Percentiles rank a stretch among this genome's conserved stretches.
These are phyloP conservation scores for Pachyrhizus erosus DNA, from an alignment of 306 rosid genomes.

Conservation along the genomic window DNA sequence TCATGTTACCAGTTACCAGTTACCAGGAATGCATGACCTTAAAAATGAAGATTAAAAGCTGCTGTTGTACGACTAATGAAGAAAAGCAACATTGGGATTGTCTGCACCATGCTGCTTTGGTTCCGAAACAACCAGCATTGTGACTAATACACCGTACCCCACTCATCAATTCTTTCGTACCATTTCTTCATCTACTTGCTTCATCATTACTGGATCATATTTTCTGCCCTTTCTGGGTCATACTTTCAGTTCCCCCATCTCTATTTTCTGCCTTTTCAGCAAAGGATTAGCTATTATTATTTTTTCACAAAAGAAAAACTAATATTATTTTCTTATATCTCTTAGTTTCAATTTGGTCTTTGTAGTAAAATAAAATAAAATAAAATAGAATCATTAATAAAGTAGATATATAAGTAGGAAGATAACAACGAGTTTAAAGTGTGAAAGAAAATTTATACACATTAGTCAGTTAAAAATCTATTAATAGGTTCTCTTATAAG, in stretches of 20 bases:
- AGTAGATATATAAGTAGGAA: not conserved
- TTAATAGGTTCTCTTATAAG: not conserved
- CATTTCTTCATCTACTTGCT: slow-evolving; percentile 1
- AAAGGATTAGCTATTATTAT: not conserved
- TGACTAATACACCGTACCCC: slow-evolving; percentile 33
- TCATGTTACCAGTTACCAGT: not conserved
- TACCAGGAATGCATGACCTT: not conserved
- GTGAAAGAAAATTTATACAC: not conserved
- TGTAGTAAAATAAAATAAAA: too few relatives aligned
- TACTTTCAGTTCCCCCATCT: not conserved
- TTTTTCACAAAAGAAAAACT: too few relatives aligned
- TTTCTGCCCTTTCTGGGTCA: not conserved
- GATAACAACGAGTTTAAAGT: not conserved
- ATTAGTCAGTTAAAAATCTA: not conserved
- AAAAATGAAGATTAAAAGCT: slow-evolving; percentile 16
- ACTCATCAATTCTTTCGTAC: slow-evolving; percentile 25
- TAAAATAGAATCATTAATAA: too few relatives aligned
- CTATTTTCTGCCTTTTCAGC: not conserved
- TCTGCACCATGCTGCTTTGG: slow-evolving; percentile 8
- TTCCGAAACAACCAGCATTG: slow-evolving; percentile 48
- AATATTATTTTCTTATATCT: too few relatives aligned
- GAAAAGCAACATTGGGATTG: slow-evolving; percentile 33
- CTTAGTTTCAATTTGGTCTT: not conserved
- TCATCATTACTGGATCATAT: slow-evolving; percentile 18
- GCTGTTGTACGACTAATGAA: not conserved